phyloP scores from a whole-genome alignment of 176 grass and related monocot species.

The Oryza nivara region DNA sequence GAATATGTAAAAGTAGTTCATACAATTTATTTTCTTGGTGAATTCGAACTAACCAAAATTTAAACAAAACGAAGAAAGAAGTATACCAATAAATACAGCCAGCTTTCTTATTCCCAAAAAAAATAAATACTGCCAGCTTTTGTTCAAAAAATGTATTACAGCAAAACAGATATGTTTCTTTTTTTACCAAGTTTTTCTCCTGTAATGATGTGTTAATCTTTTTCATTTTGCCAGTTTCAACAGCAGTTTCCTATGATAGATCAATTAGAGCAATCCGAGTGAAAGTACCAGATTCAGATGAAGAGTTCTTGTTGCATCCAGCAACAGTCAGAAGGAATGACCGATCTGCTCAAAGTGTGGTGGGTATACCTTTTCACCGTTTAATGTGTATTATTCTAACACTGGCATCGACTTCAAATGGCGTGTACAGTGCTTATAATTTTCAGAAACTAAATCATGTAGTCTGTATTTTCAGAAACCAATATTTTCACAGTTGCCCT shows the following conservation, averaged over 20 bases:
- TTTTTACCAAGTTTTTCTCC: slow-evolving; percentile 7
- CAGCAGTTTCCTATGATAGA: slow-evolving; percentile 95
- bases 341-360: slow-evolving; percentile 95
- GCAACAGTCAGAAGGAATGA: slow-evolving; percentile 92
- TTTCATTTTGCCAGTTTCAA: slow-evolving; percentile 72
- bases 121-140: too few relatives aligned
- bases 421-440: not conserved
- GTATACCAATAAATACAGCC: too few relatives aligned
- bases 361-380: slow-evolving; percentile 46
- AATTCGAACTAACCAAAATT: not conserved
- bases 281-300: slow-evolving; percentile 93
- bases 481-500: not conserved
- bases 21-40: not conserved
- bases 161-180: slow-evolving; percentile 7
- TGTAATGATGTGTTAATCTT: not conserved
- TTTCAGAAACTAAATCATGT: slow-evolving; percentile 4
- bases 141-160: too few relatives aligned
- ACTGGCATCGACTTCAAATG: not conserved
- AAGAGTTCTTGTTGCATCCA: slow-evolving; percentile 94
- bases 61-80: not conserved
- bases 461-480: slow-evolving; percentile 7
- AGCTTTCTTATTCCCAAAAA: too few relatives aligned
- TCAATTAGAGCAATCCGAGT: slow-evolving; percentile 87
- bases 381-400: slow-evolving; percentile 13
- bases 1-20: not conserved